Evolutionary conservation across 768 basidiomycete species (phyloP).

Genomic region (Rhizopogon salebrosus): DNA sequence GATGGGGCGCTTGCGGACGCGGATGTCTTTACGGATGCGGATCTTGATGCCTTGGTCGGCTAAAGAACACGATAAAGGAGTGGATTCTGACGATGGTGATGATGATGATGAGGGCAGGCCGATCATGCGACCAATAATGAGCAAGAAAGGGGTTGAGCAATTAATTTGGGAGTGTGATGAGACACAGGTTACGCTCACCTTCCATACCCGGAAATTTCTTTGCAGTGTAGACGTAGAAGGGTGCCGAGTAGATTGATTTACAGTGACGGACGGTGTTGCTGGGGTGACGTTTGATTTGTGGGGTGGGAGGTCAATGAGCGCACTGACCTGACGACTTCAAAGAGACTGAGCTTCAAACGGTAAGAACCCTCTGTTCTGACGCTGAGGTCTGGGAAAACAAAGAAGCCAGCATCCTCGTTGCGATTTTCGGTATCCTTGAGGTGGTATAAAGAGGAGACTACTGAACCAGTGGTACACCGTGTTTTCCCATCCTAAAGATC

Average conservation of each 20-base stretch:
- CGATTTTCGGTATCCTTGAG: slow-evolving; percentile 70
- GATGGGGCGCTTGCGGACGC: slow-evolving; percentile 68
- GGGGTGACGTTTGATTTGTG: too few relatives aligned
- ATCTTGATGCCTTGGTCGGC: slow-evolving; percentile 98
- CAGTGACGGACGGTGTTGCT: slow-evolving; percentile 87
- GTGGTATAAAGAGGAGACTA: slow-evolving; percentile 88
- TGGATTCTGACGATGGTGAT: slow-evolving; percentile 57
- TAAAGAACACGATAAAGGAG: slow-evolving; percentile 80
- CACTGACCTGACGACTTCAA: slow-evolving; percentile 87
- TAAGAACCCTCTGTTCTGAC: slow-evolving; percentile 92
- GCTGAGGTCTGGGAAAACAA: slow-evolving; percentile 93
- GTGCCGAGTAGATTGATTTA: slow-evolving; percentile 81
- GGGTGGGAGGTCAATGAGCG: slow-evolving; percentile 3
- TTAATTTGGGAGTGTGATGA: slow-evolving; percentile 5
- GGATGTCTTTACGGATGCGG: slow-evolving; percentile 87
- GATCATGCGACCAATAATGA: neutral
- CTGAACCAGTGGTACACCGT: slow-evolving; percentile 84
- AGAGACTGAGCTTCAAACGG: slow-evolving; percentile 63
- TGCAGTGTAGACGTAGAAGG: slow-evolving; percentile 93
- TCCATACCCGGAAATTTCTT: slow-evolving; percentile 98
- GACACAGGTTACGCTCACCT: slow-evolving; percentile 44
- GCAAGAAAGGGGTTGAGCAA: slow-evolving; percentile 1
- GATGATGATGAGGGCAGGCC: neutral
- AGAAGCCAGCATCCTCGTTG: slow-evolving; percentile 80
- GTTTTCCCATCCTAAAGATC: slow-evolving; percentile 79